phyloP scores from a whole-genome alignment of 1,284 basidiomycete species.

The Marasmius fiardii region DNA sequence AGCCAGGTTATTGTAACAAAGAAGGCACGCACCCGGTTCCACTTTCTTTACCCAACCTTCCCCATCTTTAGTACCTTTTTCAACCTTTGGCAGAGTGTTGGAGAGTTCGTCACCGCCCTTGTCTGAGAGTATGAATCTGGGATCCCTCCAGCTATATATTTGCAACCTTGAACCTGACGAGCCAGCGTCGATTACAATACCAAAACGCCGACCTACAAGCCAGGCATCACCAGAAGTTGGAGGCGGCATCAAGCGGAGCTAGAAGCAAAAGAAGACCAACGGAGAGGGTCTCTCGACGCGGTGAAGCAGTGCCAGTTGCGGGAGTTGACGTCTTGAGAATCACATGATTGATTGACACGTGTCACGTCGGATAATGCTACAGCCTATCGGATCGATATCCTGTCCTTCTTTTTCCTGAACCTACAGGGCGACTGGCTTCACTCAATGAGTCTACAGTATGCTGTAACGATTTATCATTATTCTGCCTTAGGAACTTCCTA shows the following conservation, averaged over 20 bases:
- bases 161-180: constrained; percentile 95
- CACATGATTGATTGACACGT: no score
- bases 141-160: constrained; percentile 96
- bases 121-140: constrained; percentile 48
- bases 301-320: not conserved
- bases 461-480: no score
- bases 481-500: no score
- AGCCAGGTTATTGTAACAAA: constrained; percentile 6
- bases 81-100: constrained; percentile 74
- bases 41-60: constrained; percentile 90
- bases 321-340: no score
- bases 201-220: constrained; percentile 82
- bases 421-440: no score
- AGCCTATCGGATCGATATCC: no score
- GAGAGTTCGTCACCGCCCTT: constrained; percentile 43
- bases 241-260: constrained; percentile 55
- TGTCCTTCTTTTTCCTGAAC: no score
- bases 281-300: not conserved
- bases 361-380: no score
- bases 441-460: no score
- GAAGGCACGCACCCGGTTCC: constrained; percentile 76
- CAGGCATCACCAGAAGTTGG: constrained; percentile 66
- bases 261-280: not conserved
- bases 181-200: constrained; percentile 96
- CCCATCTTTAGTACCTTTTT: constrained; percentile 82